These are phyloP conservation scores for Emergomyces orientalis DNA, from an alignment of 2,329 filamentous ascomycete species.

Conservation along the genomic window DNA sequence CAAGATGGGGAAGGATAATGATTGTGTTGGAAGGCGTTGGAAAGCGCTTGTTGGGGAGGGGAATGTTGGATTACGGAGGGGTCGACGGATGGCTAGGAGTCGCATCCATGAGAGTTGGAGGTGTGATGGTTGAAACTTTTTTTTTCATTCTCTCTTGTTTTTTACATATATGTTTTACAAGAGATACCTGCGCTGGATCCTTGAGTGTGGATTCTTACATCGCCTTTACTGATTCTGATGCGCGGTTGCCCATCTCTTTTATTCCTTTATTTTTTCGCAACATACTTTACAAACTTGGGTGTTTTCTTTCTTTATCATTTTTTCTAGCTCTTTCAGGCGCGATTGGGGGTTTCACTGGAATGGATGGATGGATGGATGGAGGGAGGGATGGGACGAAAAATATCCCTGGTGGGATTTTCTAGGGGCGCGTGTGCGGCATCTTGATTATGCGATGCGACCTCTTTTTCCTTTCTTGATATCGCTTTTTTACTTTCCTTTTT, in stretches of 20 bases:
- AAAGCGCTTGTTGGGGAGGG: slow-evolving; percentile 35
- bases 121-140: slow-evolving; percentile 6
- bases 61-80: slow-evolving; percentile 34
- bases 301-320: not conserved
- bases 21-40: slow-evolving; percentile 36
- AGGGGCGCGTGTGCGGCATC: too few species aligned
- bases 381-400: too few species aligned
- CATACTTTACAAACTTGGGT: too few species aligned
- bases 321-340: not conserved
- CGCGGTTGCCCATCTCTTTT: too few species aligned
- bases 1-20: slow-evolving; percentile 33
- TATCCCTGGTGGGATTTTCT: too few species aligned
- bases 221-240: too few species aligned
- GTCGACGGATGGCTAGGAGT: slow-evolving; percentile 21
- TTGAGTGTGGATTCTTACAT: not conserved
- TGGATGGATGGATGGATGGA: not conserved
- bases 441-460: too few species aligned
- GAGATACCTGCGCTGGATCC: too few species aligned
- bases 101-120: slow-evolving; percentile 23
- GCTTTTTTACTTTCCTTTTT: too few species aligned
- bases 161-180: too few species aligned
- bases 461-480: too few species aligned
- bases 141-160: not conserved
- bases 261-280: not conserved
- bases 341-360: not conserved